Evolutionary conservation across 2,329 filamentous ascomycete species (phyloP).

Genomic region (Aspergillus calidoustus): DNA sequence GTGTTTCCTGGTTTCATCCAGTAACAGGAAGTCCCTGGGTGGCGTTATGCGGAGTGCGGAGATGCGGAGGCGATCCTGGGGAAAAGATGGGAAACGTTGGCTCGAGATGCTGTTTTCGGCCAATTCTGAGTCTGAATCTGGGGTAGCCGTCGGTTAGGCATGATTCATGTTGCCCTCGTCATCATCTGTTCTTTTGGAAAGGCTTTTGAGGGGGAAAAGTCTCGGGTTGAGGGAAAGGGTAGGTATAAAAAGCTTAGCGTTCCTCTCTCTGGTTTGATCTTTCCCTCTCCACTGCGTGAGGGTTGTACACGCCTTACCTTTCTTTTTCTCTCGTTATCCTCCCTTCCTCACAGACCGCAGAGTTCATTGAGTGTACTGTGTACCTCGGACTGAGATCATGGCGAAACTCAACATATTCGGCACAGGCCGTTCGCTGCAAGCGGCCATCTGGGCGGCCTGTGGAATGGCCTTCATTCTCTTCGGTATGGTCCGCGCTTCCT

Average conservation of each 20-base stretch:
- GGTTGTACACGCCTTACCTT: background rate
- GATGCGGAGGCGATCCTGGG: conserved; percentile 10
- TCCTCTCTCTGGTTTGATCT: background rate
- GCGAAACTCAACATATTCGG: conserved; percentile 31
- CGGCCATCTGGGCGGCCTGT: conserved; percentile 28
- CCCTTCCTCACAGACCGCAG: background rate
- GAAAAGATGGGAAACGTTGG: conserved; percentile 11
- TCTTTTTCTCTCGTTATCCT: background rate
- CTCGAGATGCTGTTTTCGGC: conserved; percentile 18
- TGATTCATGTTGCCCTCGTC: conserved; percentile 2
- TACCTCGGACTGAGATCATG: conserved; percentile 16
- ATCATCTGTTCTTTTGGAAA: background rate
- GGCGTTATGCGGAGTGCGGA: background rate
- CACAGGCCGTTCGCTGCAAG: conserved; percentile 27
- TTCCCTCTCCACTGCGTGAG: background rate
- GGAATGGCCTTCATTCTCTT: conserved; percentile 35
- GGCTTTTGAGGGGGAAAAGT: background rate
- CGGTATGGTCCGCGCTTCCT: conserved; percentile 15
- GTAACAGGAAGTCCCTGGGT: background rate
- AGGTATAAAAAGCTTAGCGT: background rate
- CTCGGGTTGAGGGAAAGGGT: background rate
- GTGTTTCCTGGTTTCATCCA: background rate
- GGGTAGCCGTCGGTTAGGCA: background rate
- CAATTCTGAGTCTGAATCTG: background rate
- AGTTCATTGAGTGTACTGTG: background rate